Conservation (phyloP, 768 basidiomycete species). For the Aureoboletus auriporus region DNA sequence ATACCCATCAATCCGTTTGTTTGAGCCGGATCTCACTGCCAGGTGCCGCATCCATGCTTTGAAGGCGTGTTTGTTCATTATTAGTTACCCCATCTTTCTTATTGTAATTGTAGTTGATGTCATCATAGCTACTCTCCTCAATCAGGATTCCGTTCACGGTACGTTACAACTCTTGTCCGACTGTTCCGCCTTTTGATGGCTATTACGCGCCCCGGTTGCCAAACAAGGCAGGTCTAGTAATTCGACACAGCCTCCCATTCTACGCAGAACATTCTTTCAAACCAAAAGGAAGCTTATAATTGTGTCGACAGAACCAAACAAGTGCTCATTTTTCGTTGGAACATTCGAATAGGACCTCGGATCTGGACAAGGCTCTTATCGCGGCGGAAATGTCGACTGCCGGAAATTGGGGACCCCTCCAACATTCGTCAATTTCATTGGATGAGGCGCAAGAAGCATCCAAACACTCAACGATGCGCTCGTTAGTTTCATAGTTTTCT, state of each 20-base stretch:
- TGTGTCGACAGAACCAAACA: slow-evolving; percentile 23
- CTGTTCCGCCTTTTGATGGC: neutral
- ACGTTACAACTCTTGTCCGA: neutral
- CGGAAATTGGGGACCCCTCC: neutral
- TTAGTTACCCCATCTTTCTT: neutral
- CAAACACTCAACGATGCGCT: too few species aligned
- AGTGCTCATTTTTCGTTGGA: neutral
- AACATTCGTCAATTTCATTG: slow-evolving; percentile 4
- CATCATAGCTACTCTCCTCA: neutral
- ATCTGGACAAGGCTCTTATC: slow-evolving; percentile 4
- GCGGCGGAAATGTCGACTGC: slow-evolving; percentile 10
- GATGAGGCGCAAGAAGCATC: neutral
- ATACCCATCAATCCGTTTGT: neutral
- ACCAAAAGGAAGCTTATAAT: slow-evolving; percentile 11
- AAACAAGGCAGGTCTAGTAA: slow-evolving; percentile 14
- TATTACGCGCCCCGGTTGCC: slow-evolving; percentile 1
- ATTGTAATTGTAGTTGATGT: neutral
- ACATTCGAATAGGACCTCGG: neutral
- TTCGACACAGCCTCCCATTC: slow-evolving; percentile 20
- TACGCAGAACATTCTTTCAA: slow-evolving; percentile 22
- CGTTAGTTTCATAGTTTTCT: neutral
- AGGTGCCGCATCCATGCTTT: slow-evolving; percentile 12
- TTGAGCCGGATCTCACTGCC: neutral
- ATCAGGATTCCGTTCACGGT: neutral
- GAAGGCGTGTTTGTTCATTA: slow-evolving; percentile 10